Evolutionary conservation across 345 rosid genomes (phyloP).

Genomic region (Physaria fendleri): DNA sequence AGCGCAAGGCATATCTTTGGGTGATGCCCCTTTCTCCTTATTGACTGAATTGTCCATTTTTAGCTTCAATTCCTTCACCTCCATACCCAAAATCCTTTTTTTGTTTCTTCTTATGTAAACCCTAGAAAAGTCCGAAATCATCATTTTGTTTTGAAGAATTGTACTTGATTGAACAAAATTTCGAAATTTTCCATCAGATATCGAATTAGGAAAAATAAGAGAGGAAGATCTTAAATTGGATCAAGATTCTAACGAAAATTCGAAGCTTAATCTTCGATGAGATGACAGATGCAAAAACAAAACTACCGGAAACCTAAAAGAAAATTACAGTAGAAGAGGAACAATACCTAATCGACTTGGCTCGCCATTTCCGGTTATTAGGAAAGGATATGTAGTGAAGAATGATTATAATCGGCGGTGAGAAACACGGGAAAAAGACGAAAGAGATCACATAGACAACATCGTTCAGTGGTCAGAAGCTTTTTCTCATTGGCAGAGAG

Average conservation of each 20-base stretch:
- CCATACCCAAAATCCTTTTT: slow-evolving; percentile 18
- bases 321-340: not conserved
- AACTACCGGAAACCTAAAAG: slow-evolving; percentile 3
- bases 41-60: slow-evolving; percentile 17
- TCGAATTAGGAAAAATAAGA: not conserved
- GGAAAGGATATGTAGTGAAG: not conserved
- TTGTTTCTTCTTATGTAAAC: not conserved
- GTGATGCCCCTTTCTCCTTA: slow-evolving; percentile 24
- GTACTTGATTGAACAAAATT: not conserved
- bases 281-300: not conserved
- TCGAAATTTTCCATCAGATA: not conserved
- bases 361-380: not conserved
- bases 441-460: slow-evolving; percentile 13
- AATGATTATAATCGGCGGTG: not conserved
- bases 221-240: not conserved
- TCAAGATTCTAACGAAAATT: not conserved
- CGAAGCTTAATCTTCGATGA: not conserved
- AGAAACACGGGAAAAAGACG: slow-evolving; percentile 16
- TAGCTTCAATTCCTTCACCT: slow-evolving; percentile 24
- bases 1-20: slow-evolving; percentile 23
- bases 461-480: not conserved
- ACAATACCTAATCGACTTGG: not conserved
- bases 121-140: not conserved
- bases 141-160: not conserved
- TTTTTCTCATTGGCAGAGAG: not conserved